Evolutionary conservation across 1,139 yeast genomes (phyloP).

Genomic region (Saccharomycopsis hybrid): DNA sequence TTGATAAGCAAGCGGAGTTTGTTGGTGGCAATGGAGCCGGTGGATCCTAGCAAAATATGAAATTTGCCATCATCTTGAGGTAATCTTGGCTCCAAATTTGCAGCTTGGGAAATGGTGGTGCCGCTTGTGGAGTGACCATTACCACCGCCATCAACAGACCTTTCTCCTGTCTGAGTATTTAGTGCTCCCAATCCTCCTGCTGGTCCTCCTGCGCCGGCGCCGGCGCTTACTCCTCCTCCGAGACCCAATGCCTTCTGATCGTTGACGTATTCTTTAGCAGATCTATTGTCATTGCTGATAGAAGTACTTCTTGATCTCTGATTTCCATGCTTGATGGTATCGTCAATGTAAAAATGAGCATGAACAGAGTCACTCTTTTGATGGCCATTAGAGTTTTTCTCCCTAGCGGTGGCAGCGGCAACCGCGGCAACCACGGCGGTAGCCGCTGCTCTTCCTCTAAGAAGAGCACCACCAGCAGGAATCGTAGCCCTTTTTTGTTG

Average conservation of each 20-base stretch:
- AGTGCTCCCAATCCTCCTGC: constrained; percentile 1
- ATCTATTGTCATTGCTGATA: constrained; percentile 22
- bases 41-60: constrained; percentile 81
- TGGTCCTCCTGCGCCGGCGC: not conserved
- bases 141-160: not conserved
- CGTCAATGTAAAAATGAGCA: constrained; percentile 77
- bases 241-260: constrained; percentile 1
- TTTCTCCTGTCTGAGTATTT: not conserved
- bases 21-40: constrained; percentile 79
- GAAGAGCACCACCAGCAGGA: constrained; percentile 46
- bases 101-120: not conserved
- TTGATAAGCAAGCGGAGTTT: constrained; percentile 69
- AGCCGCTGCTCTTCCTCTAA: constrained; percentile 33
- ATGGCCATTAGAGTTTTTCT: constrained; percentile 21
- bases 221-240: constrained; percentile 6
- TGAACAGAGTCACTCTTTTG: constrained; percentile 32
- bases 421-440: constrained; percentile 33
- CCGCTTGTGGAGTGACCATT: constrained; percentile 14
- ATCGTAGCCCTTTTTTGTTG: constrained; percentile 33
- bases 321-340: constrained; percentile 50
- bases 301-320: constrained; percentile 34
- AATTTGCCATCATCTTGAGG: constrained; percentile 89
- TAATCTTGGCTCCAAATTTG: constrained; percentile 27
- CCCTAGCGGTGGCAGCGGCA: constrained; percentile 19
- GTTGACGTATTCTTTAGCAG: not conserved